Evolutionary conservation across 2,329 filamentous ascomycete species (phyloP).

Genomic region (Niveomyces coronatus): DNA sequence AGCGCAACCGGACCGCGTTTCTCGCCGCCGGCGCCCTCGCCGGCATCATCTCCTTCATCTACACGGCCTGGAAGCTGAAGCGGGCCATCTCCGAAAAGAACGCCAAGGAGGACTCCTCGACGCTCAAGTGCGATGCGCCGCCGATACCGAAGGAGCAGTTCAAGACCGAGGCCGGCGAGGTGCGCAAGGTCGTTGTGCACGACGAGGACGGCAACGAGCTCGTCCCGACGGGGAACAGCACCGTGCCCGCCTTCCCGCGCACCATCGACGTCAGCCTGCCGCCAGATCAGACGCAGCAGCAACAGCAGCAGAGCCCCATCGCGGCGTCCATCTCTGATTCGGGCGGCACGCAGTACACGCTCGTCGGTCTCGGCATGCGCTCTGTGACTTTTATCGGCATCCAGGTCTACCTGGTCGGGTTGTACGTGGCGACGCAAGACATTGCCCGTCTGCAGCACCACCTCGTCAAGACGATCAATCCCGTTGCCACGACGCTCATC

Average conservation of each 20-base stretch:
- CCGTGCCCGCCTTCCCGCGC: conserved; percentile 70
- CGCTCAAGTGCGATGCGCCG: conserved; percentile 28
- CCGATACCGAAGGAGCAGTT: conserved; percentile 34
- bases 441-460: conserved; percentile 70
- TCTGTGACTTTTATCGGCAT: conserved; percentile 84
- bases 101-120: conserved; percentile 21
- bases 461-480: conserved; percentile 66
- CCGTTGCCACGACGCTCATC: conserved; percentile 72
- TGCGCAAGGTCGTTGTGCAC: conserved; percentile 50
- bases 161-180: conserved; percentile 36
- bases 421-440: conserved; percentile 80
- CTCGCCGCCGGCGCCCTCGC: conserved; percentile 39
- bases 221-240: conserved; percentile 69
- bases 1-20: conserved; percentile 40
- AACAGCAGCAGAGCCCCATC: conserved; percentile 20
- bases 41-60: conserved; percentile 39
- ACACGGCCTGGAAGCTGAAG: conserved; percentile 43
- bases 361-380: conserved; percentile 78
- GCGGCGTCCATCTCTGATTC: conserved; percentile 28
- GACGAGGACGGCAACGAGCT: conserved; percentile 63
- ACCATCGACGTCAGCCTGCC: conserved; percentile 51
- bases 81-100: conserved; percentile 24
- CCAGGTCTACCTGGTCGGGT: conserved; percentile 88
- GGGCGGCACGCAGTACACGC: conserved; percentile 61
- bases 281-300: conserved; percentile 14